Evolutionary conservation across 129 eudicot species (phyloP).

Genomic region (Flaveria sonorensis): DNA sequence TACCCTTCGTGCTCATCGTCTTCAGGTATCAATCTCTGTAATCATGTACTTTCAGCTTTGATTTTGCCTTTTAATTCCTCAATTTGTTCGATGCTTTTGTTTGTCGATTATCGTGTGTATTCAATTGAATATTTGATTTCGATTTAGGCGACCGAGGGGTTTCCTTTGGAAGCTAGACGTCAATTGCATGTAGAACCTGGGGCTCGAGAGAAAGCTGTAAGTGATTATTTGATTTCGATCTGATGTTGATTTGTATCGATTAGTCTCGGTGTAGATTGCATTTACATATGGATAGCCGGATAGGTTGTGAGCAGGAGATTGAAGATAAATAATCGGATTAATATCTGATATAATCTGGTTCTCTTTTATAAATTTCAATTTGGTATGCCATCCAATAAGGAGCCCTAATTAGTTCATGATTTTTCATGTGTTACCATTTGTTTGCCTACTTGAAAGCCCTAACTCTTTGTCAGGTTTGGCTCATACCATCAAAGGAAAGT

Average conservation of each 20-base stretch:
- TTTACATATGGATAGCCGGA: background rate
- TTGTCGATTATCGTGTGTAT: background rate
- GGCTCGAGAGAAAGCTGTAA: constrained; percentile 92
- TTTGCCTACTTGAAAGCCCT: background rate
- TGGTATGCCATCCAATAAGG: constrained; percentile 2
- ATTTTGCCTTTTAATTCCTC: background rate
- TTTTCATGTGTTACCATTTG: background rate
- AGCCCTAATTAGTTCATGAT: constrained; percentile 26
- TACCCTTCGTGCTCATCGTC: constrained; percentile 50
- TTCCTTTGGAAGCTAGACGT: constrained; percentile 51
- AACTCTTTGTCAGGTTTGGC: background rate
- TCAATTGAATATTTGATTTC: background rate
- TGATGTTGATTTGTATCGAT: constrained; percentile 21
- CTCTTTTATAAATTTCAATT: background rate
- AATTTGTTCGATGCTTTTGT: constrained; percentile 4
- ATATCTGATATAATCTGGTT: background rate
- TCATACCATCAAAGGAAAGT: background rate
- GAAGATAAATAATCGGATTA: background rate
- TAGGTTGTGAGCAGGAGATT: background rate
- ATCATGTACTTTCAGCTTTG: background rate
- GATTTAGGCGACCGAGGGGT: constrained; percentile 46
- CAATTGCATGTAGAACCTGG: constrained; percentile 73
- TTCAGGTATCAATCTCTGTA: constrained; percentile 32
- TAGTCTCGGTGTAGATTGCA: background rate
- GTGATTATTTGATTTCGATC: constrained; percentile 23